phyloP scores from a whole-genome alignment of 208 protist species.

The Leishmania gerbilli region DNA sequence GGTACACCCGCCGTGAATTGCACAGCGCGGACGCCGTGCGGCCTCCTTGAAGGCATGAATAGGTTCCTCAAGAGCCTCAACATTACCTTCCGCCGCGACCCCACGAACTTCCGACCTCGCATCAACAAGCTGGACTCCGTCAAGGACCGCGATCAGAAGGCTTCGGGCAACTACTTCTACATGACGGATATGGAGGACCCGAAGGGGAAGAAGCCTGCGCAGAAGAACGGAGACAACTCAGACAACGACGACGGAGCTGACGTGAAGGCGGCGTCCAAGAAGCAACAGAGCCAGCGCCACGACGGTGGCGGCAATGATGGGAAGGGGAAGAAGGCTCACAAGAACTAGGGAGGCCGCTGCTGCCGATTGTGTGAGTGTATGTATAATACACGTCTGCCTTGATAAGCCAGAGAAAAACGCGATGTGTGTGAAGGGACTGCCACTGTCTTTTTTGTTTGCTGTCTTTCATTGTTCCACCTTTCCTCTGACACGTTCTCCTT shows the following conservation, averaged over 20 bases:
- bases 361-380: neutral
- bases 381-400: neutral
- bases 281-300: conserved; percentile 19
- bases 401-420: neutral
- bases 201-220: conserved; percentile 42
- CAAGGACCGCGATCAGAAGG: conserved; percentile 99
- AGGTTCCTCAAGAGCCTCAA: conserved; percentile 97
- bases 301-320: conserved; percentile 36
- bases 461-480: neutral
- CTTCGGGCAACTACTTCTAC: conserved; percentile 98
- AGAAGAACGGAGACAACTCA: conserved; percentile 33
- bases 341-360: conserved; percentile 31
- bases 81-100: conserved; percentile 99
- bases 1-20: conserved; percentile 96
- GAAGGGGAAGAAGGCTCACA: conserved; percentile 37
- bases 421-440: conserved; percentile 6
- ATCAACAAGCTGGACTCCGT: conserved; percentile 99
- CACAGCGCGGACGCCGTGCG: conserved; percentile 90
- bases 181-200: conserved; percentile 74
- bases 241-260: conserved; percentile 94
- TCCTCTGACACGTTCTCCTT: neutral
- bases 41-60: conserved; percentile 96
- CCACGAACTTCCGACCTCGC: conserved; percentile 98
- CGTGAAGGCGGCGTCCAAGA: conserved; percentile 22
- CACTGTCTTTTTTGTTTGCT: conserved; percentile 24